Evolutionary conservation across 2,329 filamentous ascomycete species (phyloP).

Genomic region (Capronia americana): DNA sequence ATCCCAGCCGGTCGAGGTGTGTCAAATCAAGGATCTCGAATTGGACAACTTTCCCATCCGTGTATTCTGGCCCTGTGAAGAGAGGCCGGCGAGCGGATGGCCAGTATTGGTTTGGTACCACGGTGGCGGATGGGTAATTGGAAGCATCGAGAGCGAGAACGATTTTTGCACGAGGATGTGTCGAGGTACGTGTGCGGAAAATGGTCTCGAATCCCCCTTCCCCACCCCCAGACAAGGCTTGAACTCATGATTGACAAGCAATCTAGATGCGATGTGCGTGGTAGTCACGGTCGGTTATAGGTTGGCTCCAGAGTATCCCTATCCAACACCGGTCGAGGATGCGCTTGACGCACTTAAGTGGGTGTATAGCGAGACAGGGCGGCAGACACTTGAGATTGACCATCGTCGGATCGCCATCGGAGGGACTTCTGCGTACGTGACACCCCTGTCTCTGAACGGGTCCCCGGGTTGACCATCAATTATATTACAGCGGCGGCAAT

Average conservation of each 20-base stretch:
- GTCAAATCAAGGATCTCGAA: constrained; percentile 55
- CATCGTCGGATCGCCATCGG: constrained; percentile 53
- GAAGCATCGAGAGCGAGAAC: constrained; percentile 64
- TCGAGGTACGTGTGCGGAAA: constrained; percentile 42
- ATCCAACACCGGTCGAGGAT: constrained; percentile 63
- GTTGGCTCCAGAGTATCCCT: constrained; percentile 63
- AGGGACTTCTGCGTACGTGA: constrained; percentile 53
- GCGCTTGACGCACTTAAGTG: constrained; percentile 62
- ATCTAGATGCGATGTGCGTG: constrained; percentile 51
- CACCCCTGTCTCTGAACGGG: not conserved
- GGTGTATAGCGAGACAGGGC: constrained; percentile 44
- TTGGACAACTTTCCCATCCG: constrained; percentile 41
- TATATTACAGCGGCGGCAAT: constrained; percentile 50
- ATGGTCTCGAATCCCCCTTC: constrained; percentile 5
- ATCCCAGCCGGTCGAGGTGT: constrained; percentile 50
- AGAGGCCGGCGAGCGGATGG: constrained; percentile 57
- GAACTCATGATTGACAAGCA: not conserved
- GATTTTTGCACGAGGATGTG: constrained; percentile 62
- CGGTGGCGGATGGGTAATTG: constrained; percentile 65
- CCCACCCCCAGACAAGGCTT: not conserved
- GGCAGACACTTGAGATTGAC: constrained; percentile 53
- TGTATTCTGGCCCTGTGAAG: constrained; percentile 56
- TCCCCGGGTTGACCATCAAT: not conserved
- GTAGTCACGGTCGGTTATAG: constrained; percentile 64
- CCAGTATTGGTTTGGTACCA: constrained; percentile 64